These are phyloP conservation scores for Heritiera littoralis DNA, from an alignment of 345 rosid genomes.

Conservation along the genomic window DNA sequence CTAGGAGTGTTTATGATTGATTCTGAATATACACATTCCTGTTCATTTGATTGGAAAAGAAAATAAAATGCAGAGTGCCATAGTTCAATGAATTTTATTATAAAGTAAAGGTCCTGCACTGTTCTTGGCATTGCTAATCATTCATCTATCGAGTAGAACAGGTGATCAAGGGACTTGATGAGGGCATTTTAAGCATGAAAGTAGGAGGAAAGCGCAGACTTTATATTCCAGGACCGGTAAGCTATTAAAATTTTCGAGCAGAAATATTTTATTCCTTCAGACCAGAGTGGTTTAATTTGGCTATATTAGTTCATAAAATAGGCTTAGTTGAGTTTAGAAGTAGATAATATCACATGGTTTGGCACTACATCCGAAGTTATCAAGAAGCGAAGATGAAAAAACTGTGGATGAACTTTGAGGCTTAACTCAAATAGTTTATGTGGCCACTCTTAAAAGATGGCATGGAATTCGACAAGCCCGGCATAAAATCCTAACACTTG, in stretches of 20 bases:
- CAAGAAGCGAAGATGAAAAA: neutral
- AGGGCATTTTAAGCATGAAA: conserved; percentile 87
- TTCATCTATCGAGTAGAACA: conserved; percentile 36
- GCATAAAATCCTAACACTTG: too few species aligned
- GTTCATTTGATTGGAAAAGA: neutral
- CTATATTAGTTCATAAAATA: neutral
- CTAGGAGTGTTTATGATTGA: neutral
- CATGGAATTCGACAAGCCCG: too few species aligned
- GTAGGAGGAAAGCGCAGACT: conserved; percentile 89
- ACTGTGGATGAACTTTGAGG: too few species aligned
- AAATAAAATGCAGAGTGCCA: too few species aligned
- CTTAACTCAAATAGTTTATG: too few species aligned
- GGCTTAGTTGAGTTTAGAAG: neutral
- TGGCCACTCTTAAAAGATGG: too few species aligned
- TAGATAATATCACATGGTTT: neutral
- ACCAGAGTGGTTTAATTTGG: neutral
- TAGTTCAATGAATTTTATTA: neutral
- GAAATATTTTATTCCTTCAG: neutral
- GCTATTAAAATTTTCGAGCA: neutral
- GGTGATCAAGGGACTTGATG: conserved; percentile 98
- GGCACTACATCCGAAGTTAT: neutral
- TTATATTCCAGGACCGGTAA: conserved; percentile 86
- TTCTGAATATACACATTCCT: neutral
- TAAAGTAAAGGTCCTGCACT: neutral
- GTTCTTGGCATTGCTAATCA: neutral